Percentiles rank a stretch among this genome's conserved stretches.
Evolutionary conservation across 1,284 basidiomycete genomes (phyloP).

Genomic region (Agaricales sp.): DNA sequence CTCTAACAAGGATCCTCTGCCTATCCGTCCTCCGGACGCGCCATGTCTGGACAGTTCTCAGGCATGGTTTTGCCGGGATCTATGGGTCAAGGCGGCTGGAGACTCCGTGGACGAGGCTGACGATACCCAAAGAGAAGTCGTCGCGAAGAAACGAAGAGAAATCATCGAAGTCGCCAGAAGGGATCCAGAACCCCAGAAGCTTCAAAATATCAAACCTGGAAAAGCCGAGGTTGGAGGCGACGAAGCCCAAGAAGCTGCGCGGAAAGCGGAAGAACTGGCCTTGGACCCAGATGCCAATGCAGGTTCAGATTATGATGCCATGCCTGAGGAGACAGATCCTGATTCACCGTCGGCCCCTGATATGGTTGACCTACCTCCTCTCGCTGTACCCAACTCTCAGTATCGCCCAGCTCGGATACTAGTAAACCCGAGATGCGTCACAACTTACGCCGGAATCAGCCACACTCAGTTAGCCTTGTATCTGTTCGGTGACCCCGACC

Average conservation of each 20-base stretch:
- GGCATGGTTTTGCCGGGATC: conserved; percentile 91
- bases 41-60: conserved; percentile 89
- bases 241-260: not conserved
- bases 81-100: conserved; percentile 79
- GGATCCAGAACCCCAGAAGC: not conserved
- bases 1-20: conserved; percentile 44
- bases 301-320: conserved; percentile 85
- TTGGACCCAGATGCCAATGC: conserved; percentile 67
- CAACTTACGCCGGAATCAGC: conserved; percentile 91
- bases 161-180: conserved; percentile 3
- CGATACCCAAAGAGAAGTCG: conserved; percentile 20
- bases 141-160: conserved; percentile 10
- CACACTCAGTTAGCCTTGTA: conserved; percentile 88
- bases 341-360: conserved; percentile 11
- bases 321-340: conserved; percentile 50
- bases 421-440: conserved; percentile 90
- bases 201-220: not conserved
- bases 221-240: too few species aligned
- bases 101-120: conserved; percentile 57
- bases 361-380: conserved; percentile 18
- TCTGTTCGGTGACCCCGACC: conserved; percentile 75
- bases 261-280: not conserved
- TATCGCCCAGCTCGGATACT: conserved; percentile 84
- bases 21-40: conserved; percentile 62
- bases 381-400: conserved; percentile 79